Percentiles rank a stretch among this genome's conserved stretches.
Conservation (phyloP, 140 eudicot genomes). For the Stevia rebaudiana region DNA sequence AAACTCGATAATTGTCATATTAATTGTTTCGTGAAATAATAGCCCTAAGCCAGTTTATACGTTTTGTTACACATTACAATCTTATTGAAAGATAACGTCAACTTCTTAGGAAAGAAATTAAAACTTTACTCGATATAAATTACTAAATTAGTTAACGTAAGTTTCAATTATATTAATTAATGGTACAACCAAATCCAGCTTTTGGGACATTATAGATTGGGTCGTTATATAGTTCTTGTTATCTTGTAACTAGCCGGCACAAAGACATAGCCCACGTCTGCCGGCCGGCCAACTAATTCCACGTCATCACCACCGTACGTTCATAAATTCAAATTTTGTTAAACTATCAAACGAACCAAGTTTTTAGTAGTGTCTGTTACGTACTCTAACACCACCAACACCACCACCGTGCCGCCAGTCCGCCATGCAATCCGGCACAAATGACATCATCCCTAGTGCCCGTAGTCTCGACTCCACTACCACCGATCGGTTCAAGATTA, state of each 20-base stretch:
- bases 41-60: not conserved
- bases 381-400: not conserved
- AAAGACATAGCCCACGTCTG: conserved; percentile 20
- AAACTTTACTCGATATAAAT: too few relatives aligned
- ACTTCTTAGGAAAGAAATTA: not conserved
- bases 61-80: not conserved
- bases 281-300: conserved; percentile 44
- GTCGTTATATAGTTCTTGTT: conserved; percentile 1
- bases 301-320: conserved; percentile 15
- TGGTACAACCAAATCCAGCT: conserved; percentile 28
- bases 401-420: not conserved
- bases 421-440: conserved; percentile 14
- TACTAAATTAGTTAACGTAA: too few relatives aligned
- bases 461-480: conserved; percentile 30
- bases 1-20: not conserved
- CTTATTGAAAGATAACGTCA: not conserved
- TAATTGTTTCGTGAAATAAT: not conserved
- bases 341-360: too few relatives aligned
- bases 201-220: conserved; percentile 1
- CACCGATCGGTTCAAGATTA: conserved; percentile 27
- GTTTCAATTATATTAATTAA: too few relatives aligned
- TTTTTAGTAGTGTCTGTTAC: too few relatives aligned
- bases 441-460: conserved; percentile 21
- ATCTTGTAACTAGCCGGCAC: conserved; percentile 32
- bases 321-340: conserved; percentile 13